Evolutionary conservation across 106 monocot species (phyloP), one percentile per base, ranked within the genome.

Genomic region (Dioscorea alata): DNA sequence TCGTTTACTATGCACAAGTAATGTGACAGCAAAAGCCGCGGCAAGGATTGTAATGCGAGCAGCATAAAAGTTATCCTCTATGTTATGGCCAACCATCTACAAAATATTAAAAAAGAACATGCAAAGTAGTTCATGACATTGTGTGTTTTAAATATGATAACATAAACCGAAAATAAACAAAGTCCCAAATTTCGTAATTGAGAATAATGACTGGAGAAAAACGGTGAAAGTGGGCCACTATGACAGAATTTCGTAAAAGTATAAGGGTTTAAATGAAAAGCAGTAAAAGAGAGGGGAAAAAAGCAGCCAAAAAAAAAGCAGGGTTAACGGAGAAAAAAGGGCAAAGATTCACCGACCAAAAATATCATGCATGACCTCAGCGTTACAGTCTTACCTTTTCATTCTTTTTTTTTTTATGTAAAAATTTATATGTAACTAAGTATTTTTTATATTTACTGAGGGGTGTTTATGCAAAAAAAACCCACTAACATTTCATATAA

Each of bases 331-430:
- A 59, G 59, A 59, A 57, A 57, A 57, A n/a, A 57, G 19, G 57
- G 18, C 15, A 59, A 59, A 59, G 59, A 59, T 22, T 22, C 59
- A 59, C 59, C 59, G 59, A 59, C 59, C 59, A 59, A 59, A 22
- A 59, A 59, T 4, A 20, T 59, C 59, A 59, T 20, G 59, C 59
- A 59, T 59, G 59, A 59, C 23, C 59, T 59, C 59, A 59, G 59
- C 59, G 12, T 20, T 59, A 23, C 12, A 59, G 23, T 12, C 23
- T 28, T 0, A 5, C 7, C 18, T 54, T 54, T 54, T 54, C 18
- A 16, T 54, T 54, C 15, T 54, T 19, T 0, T 13, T n/a, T 54
- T 18, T 54, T 2, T 51, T 51, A 51, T n/a, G n/a, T n/a, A n/a
- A n/a, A 13, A 12, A 13, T 17, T 13, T 51, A 13, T 51, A 19